Evolutionary conservation across 2,329 filamentous ascomycete genomes (phyloP).

Genomic region (Fusarium pseudograminearum): DNA sequence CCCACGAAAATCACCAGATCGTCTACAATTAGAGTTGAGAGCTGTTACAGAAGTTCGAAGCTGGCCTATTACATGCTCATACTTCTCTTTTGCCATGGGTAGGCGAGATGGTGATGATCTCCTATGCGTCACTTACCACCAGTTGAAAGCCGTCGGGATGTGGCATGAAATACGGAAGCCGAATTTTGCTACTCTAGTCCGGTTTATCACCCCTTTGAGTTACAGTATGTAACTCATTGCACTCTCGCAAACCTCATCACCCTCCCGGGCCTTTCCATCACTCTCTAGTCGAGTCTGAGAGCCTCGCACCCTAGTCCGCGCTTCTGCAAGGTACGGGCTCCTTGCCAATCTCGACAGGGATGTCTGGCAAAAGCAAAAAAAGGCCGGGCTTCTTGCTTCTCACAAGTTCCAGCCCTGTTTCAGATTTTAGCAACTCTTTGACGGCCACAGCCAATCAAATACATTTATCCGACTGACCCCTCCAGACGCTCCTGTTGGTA

Average conservation of each 20-base stretch:
- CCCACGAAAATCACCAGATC: conserved; percentile 13
- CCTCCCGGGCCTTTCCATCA: neutral
- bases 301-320: conserved; percentile 11
- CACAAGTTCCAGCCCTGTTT: conserved; percentile 38
- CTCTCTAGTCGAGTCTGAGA: conserved; percentile 13
- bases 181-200: conserved; percentile 11
- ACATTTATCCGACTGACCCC: neutral
- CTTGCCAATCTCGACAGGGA: conserved; percentile 32
- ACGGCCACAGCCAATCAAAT: conserved; percentile 29
- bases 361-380: neutral
- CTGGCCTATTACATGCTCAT: conserved; percentile 19
- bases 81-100: conserved; percentile 7
- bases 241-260: conserved; percentile 13
- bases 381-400: conserved; percentile 10
- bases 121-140: neutral
- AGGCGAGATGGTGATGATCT: conserved; percentile 12
- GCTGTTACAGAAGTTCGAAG: conserved; percentile 27
- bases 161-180: neutral
- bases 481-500: conserved; percentile 17
- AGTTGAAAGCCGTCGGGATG: conserved; percentile 1
- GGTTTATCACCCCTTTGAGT: neutral
- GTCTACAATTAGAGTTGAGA: conserved; percentile 21
- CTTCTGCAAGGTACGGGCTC: conserved; percentile 40
- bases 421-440: conserved; percentile 25
- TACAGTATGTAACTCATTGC: no score